Conservation (phyloP, 2,329 filamentous ascomycete genomes). For the Phaeosphaeriaceae sp. region DNA sequence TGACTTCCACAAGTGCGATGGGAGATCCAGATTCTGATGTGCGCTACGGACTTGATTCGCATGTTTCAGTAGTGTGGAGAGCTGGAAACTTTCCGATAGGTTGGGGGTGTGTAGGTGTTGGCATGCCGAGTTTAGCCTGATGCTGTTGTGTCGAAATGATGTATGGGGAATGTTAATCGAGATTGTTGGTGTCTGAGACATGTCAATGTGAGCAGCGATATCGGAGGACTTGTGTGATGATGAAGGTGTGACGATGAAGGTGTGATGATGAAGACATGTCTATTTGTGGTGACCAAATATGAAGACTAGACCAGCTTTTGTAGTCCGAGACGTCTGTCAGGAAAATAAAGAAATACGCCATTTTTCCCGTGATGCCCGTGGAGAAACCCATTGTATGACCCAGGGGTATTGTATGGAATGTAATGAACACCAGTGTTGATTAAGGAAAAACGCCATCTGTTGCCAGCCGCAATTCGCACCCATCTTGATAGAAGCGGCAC, state of each 20-base stretch:
- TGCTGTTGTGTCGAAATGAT: neutral
- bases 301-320: neutral
- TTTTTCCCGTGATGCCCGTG: neutral
- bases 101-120: neutral
- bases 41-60: neutral
- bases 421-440: neutral
- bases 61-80: constrained; percentile 11
- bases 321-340: neutral
- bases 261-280: too few species aligned
- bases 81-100: constrained; percentile 5
- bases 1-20: neutral
- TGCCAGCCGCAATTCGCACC: neutral
- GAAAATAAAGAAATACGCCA: neutral
- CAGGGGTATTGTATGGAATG: constrained; percentile 1
- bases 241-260: too few species aligned
- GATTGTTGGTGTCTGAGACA: neutral
- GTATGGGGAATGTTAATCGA: neutral
- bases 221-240: too few species aligned
- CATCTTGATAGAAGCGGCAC: neutral
- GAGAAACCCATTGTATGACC: neutral
- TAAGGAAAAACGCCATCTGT: neutral
- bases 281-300: neutral
- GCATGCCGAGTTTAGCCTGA: neutral
- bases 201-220: too few species aligned
- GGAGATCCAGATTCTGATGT: neutral